Conservation (phyloP, 495 filamentous ascomycete species). For the Geoglossum glabrum region DNA sequence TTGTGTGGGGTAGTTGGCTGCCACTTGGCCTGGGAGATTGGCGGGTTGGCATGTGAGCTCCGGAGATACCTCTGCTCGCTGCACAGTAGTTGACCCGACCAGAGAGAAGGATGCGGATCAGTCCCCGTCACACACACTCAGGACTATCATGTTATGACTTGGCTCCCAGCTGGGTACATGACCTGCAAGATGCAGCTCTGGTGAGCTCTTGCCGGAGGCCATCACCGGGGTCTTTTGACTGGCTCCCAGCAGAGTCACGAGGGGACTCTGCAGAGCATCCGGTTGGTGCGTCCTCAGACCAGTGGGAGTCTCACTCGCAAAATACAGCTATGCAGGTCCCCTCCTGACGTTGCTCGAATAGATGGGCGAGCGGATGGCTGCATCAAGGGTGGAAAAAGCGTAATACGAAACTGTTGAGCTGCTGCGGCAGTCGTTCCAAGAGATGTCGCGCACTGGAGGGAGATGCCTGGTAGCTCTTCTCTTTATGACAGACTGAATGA, state of each 20-base stretch:
- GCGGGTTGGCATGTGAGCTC: background rate
- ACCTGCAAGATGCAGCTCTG: background rate
- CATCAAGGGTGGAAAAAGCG: background rate
- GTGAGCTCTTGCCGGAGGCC: background rate
- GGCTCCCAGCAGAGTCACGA: background rate
- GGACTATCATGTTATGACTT: background rate
- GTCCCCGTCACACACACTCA: background rate
- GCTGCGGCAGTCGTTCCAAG: background rate
- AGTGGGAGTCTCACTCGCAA: background rate
- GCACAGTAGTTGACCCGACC: too few relatives aligned
- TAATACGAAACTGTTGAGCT: background rate
- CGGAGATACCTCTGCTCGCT: background rate
- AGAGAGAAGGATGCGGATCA: background rate
- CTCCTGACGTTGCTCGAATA: conserved; percentile 1
- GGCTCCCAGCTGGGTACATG: background rate
- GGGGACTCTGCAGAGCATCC: background rate
- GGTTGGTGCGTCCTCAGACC: background rate
- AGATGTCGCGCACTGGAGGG: background rate
- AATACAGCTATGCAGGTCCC: background rate
- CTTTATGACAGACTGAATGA: background rate
- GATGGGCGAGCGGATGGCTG: background rate
- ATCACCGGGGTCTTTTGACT: background rate
- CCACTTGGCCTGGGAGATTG: background rate
- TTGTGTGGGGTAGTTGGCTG: background rate
- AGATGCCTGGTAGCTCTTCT: background rate